These are phyloP conservation scores for Pythium sukuiense DNA, from an alignment of 352 stramenopile species.

Conservation along the genomic window DNA sequence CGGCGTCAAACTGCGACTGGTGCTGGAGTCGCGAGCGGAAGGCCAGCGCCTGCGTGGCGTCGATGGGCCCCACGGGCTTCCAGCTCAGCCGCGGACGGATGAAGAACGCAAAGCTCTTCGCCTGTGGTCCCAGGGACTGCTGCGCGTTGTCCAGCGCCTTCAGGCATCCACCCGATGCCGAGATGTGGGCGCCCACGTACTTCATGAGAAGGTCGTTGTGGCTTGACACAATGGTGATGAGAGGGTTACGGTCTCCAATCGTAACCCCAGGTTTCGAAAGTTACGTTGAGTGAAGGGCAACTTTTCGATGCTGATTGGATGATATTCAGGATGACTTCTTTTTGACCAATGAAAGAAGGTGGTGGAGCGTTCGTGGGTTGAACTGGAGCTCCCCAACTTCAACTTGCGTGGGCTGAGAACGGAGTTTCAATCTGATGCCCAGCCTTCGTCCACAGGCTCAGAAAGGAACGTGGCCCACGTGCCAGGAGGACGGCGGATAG, in stretches of 20 bases:
- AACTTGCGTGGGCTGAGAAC: slow-evolving; percentile 1
- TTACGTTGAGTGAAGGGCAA: neutral
- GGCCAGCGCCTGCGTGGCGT: neutral
- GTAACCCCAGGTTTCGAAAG: neutral
- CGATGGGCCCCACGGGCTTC: slow-evolving; percentile 29
- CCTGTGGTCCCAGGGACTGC: slow-evolving; percentile 28
- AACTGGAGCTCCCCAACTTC: slow-evolving; percentile 2
- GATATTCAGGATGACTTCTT: neutral
- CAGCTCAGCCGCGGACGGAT: slow-evolving; percentile 41
- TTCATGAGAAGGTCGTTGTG: slow-evolving; percentile 11
- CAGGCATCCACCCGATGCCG: slow-evolving; percentile 33
- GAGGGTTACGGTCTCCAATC: slow-evolving; percentile 2
- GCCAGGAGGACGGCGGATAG: neutral
- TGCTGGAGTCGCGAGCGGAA: slow-evolving; percentile 29
- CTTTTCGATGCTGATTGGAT: neutral
- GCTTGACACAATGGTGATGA: neutral
- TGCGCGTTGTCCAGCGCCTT: slow-evolving; percentile 35
- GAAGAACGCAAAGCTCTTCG: slow-evolving; percentile 40
- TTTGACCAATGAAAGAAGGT: neutral
- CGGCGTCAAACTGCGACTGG: slow-evolving; percentile 16
- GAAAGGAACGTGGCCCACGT: slow-evolving; percentile 4
- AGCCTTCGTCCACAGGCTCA: slow-evolving; percentile 1
- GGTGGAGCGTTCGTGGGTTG: neutral
- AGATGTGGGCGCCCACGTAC: slow-evolving; percentile 45
- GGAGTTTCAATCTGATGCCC: neutral